Conservation (phyloP, 2,329 filamentous ascomycete genomes). For the Verticillium zaregamsianum region DNA sequence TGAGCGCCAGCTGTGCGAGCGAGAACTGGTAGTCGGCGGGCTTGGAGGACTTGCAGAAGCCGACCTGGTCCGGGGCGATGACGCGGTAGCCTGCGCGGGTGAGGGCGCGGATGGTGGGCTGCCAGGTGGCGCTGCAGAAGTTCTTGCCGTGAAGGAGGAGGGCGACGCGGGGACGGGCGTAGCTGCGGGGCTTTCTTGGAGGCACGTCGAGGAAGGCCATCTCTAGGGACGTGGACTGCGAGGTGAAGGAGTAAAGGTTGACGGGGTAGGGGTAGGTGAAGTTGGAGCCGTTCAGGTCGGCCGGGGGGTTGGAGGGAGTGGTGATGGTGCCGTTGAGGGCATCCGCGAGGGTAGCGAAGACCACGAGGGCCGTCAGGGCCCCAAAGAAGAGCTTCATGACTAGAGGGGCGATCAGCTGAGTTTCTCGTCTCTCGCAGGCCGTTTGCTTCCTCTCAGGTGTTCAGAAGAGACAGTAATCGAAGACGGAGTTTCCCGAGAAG, state of each 20-base stretch:
- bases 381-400: conserved; percentile 15
- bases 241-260: conserved; percentile 41
- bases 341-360: conserved; percentile 9
- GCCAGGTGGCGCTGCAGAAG: conserved; percentile 52
- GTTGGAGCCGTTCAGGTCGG: conserved; percentile 44
- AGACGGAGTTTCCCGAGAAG: not conserved
- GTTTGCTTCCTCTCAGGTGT: not conserved
- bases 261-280: conserved; percentile 50
- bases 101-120: conserved; percentile 38
- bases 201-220: conserved; percentile 54
- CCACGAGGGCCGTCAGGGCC: conserved; percentile 9
- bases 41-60: conserved; percentile 55
- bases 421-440: not conserved
- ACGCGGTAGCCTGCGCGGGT: conserved; percentile 42
- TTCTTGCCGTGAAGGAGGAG: conserved; percentile 52
- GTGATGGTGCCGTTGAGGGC: conserved; percentile 22
- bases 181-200: conserved; percentile 17
- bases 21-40: conserved; percentile 47
- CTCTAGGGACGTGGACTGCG: conserved; percentile 41
- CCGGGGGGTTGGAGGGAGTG: conserved; percentile 22
- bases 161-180: conserved; percentile 31
- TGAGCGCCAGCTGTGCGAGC: conserved; percentile 45
- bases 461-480: not conserved
- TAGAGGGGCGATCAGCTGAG: not conserved
- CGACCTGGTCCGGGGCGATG: conserved; percentile 49